phyloP scores from a whole-genome alignment of 345 rosid species.

The Melaleuca quinquenervia region DNA sequence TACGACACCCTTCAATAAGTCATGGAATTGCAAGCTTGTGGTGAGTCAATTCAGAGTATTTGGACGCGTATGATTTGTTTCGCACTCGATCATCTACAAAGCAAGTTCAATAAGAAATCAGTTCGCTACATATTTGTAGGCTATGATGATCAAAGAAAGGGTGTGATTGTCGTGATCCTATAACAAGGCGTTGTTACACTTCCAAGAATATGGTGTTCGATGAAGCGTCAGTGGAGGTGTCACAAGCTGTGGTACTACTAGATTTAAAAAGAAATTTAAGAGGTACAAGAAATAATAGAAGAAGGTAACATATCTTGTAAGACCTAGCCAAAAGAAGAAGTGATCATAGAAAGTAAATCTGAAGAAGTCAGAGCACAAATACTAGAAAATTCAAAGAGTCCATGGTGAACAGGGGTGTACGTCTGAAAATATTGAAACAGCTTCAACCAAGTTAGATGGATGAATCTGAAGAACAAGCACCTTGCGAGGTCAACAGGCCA shows the following conservation, averaged over 20 bases:
- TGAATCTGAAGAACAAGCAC: background rate
- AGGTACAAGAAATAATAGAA: background rate
- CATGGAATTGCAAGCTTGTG: background rate
- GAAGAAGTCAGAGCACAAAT: background rate
- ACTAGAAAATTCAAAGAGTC: background rate
- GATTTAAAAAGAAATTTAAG: background rate
- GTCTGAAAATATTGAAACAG: background rate
- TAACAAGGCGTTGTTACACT: background rate
- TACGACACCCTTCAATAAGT: conserved; percentile 1
- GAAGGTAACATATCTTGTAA: background rate
- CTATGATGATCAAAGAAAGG: background rate
- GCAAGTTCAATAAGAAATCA: background rate
- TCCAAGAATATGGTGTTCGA: background rate
- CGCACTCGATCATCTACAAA: background rate
- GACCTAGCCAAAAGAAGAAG: background rate
- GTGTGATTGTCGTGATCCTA: background rate
- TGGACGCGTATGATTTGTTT: background rate
- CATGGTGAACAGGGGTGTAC: background rate
- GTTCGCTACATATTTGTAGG: background rate
- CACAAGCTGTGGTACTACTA: background rate
- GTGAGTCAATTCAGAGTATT: conserved; percentile 2
- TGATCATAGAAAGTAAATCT: background rate
- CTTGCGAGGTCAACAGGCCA: background rate
- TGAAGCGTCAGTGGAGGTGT: background rate
- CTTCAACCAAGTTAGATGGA: background rate